Base-by-base conservation (phyloP, 2,329 filamentous ascomycete species). In the Colletotrichum ledebouriae region DNA sequence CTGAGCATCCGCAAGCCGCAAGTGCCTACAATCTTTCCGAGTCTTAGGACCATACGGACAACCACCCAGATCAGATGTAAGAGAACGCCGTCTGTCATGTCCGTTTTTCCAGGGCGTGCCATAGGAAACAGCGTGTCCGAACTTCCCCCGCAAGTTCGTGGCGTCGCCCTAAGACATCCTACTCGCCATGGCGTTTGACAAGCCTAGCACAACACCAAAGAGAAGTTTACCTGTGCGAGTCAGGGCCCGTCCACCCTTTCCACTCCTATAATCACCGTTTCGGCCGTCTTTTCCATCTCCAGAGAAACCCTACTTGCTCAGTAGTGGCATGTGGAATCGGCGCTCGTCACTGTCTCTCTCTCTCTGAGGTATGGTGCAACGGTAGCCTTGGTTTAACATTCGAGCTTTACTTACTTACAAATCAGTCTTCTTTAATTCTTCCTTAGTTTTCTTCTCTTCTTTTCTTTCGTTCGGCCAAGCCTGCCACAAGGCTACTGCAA, bases 171-270 rank as follows among this genome's bases (percentile, higher is more conserved):
- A 68, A 65, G 61, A 65, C 65, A 65, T 65, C 56, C 61, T 53
- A 59, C 55, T 65, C 57, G 47, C 55, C 61, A 65, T 65, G 65
- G 65, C 65, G 65, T 68, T 68, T 68, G 65, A 65, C 61, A 68
- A 68, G 61, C 65, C 60, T 68, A 53, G 52, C 55, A 68, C 47
- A 59, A 49, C 47, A 55, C 53, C 61, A 65, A 65, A 65, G 65
- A 59, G 56, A 49, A 37, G 22, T 12, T 17, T 34, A 11, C 55
- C 17, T n/a, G 20, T 42, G 61, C 65, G 65, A 68, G 65, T 65
- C 61, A 68, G 65, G n/a, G 39, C 44, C 37, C 39, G 52, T 58
- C n/a, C 59, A 22, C 53, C 46, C 29, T 33, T 42, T 39, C 34
- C 10, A 65, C 49, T 65, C 46, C 65, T 65, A 68, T 68, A 68